phyloP scores from a whole-genome alignment of 768 basidiomycete genomes.

The Leccinellum luteum region DNA sequence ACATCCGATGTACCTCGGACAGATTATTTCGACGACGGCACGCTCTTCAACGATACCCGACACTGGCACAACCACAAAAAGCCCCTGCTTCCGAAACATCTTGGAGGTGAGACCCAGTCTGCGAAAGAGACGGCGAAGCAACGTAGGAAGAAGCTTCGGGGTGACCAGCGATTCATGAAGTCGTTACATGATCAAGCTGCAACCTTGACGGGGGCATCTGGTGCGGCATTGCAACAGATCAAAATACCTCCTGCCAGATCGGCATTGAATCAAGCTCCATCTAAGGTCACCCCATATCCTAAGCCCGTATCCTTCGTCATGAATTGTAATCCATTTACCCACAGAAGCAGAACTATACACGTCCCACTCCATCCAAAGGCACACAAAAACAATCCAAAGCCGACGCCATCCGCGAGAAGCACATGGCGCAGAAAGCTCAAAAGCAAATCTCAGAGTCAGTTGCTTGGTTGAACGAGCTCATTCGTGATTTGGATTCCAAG shows the following conservation, averaged over 20 bases:
- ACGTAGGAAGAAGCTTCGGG: constrained; percentile 36
- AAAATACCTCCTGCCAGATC: constrained; percentile 46
- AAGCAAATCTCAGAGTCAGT: constrained; percentile 39
- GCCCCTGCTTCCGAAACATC: constrained; percentile 50
- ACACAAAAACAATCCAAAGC: constrained; percentile 32
- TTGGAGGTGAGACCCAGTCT: constrained; percentile 43
- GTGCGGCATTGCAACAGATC: constrained; percentile 49
- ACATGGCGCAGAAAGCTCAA: constrained; percentile 43
- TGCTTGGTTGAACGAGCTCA: constrained; percentile 53
- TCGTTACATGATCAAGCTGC: constrained; percentile 56
- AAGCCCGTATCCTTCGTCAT: not conserved
- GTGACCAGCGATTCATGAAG: constrained; percentile 59
- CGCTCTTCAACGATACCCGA: constrained; percentile 45
- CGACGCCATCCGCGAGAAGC: constrained; percentile 44
- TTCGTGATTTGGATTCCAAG: constrained; percentile 34
- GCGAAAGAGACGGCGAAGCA: constrained; percentile 35
- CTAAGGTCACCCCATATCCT: constrained; percentile 12
- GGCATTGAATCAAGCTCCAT: not conserved
- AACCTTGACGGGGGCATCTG: constrained; percentile 62
- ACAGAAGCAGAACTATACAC: constrained; percentile 18
- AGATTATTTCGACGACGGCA: constrained; percentile 38
- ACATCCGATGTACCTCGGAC: not conserved
- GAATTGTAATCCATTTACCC: constrained; percentile 1
- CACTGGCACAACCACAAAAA: constrained; percentile 60
- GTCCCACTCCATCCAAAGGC: constrained; percentile 25